These are phyloP conservation scores for Kwoniella dendrophila DNA, from an alignment of 768 basidiomycete species.

Conservation along the genomic window DNA sequence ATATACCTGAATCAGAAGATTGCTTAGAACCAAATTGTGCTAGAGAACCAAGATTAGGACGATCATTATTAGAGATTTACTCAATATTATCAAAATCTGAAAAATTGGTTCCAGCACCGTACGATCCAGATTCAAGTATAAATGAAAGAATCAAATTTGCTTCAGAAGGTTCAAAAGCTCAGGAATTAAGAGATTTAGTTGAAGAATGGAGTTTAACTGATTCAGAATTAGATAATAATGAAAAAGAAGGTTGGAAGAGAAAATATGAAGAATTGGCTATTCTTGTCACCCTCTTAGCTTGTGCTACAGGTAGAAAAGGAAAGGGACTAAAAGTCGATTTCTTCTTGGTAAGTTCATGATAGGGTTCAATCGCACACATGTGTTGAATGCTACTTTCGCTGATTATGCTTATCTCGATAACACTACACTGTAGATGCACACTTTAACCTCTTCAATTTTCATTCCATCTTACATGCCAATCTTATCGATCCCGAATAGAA, in stretches of 20 bases:
- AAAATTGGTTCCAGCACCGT: slow-evolving; percentile 21
- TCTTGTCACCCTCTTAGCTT: slow-evolving; percentile 34
- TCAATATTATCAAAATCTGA: slow-evolving; percentile 14
- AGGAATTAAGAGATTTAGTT: slow-evolving; percentile 23
- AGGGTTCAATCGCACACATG: not conserved
- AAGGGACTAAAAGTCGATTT: slow-evolving; percentile 39
- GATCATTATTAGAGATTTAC: slow-evolving; percentile 39
- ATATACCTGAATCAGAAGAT: slow-evolving; percentile 9
- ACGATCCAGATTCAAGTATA: slow-evolving; percentile 32
- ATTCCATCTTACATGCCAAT: slow-evolving; percentile 35
- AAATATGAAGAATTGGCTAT: slow-evolving; percentile 42
- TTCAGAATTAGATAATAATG: slow-evolving; percentile 29
- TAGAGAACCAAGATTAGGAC: slow-evolving; percentile 19
- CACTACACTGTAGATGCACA: slow-evolving; percentile 39
- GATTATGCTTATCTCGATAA: not conserved
- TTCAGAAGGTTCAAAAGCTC: slow-evolving; percentile 15
- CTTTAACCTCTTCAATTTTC: slow-evolving; percentile 45
- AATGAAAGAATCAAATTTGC: slow-evolving; percentile 30
- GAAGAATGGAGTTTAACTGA: slow-evolving; percentile 36
- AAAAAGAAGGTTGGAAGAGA: slow-evolving; percentile 25
- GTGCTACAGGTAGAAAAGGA: slow-evolving; percentile 32
- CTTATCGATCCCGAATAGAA: slow-evolving; percentile 28
- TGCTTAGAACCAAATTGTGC: not conserved
- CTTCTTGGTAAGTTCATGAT: slow-evolving; percentile 40
- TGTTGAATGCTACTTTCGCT: not conserved